These are phyloP conservation scores for Thraustochytrium sp. DNA, from an alignment of 352 stramenopile species.

Conservation along the genomic window DNA sequence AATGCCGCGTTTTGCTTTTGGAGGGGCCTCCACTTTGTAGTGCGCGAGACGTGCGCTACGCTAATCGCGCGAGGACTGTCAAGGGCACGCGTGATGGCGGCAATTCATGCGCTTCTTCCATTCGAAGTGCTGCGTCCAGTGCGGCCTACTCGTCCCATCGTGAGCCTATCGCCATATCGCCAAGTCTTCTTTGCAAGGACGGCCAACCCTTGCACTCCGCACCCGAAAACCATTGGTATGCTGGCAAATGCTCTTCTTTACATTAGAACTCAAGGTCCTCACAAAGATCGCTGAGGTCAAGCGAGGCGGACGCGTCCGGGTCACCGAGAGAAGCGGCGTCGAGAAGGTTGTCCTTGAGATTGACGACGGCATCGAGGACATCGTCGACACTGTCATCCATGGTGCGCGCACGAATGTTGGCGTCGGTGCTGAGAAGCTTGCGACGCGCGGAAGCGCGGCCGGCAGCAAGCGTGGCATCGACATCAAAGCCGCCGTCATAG, in stretches of 20 bases:
- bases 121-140: too few relatives aligned
- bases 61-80: too few relatives aligned
- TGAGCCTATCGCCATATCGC: too few relatives aligned
- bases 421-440: not conserved
- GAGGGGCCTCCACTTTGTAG: too few relatives aligned
- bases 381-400: not conserved
- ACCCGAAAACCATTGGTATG: not conserved
- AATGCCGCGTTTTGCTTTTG: too few relatives aligned
- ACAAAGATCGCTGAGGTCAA: constrained; percentile 14
- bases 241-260: not conserved
- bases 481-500: constrained; percentile 3
- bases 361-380: not conserved
- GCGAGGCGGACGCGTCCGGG: not conserved
- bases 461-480: not conserved
- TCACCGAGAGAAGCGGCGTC: not conserved
- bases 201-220: too few relatives aligned
- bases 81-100: too few relatives aligned
- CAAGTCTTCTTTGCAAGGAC: too few relatives aligned
- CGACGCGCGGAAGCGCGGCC: not conserved
- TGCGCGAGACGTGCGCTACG: too few relatives aligned
- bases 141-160: too few relatives aligned
- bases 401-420: not conserved
- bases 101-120: too few relatives aligned
- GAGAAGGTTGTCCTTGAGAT: not conserved
- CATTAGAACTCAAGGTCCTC: constrained; percentile 7